Evolutionary conservation across 2,329 filamentous ascomycete species (phyloP), one percentile per base, ranked within the genome.

Genomic region (Penicillium sp.): DNA sequence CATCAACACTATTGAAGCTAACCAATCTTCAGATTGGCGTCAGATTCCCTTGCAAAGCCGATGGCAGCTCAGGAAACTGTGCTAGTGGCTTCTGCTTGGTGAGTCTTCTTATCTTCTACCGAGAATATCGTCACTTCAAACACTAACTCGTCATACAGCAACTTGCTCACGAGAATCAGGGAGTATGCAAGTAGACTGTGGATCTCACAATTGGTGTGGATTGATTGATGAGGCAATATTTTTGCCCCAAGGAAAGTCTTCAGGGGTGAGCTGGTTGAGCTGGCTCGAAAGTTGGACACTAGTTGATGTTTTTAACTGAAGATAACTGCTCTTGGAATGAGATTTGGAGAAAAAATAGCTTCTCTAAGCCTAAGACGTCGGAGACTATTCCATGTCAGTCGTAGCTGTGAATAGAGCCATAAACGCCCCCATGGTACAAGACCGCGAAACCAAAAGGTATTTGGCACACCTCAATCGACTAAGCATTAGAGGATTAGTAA

Each of bases 31-130:
- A 57, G 54, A 53, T 57, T 42, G 19, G 8, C 2, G 9, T 8
- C n/a, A 42, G 49, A 15, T n/a, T n/a, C 19, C 41, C 41, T 6
- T 57, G 54, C 42, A 57, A 38, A 15, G n/a, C 33, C 6, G 54
- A 57, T 29, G 54, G 54, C n/a, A 57, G 49, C 37, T 23, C 29
- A 5, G 54, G 54, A 23, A 48, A 53, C 33, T 57, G 54, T 33
- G 35, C 42, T 3, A 57, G 54, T 19, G 42, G 42, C 1, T 57
- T 53, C 35, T 57, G 54, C 6, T 17, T 57, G 49, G 54, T 53
- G 35, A 0, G 49, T 6, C 17, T 23, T 23, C 6, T 19, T n/a
- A 2, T 9, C 9, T 29, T 19, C 0, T n/a, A 17, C 15, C 2
- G 1, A 12, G 33, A 10, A 10, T 6, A 21, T n/a, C 2, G 5